A percentile compares a stretch with the other conserved stretches of the same genome.
These are phyloP conservation scores for Fusarium miscanthi DNA, from an alignment of 2,329 filamentous ascomycete species.

Conservation along the genomic window DNA sequence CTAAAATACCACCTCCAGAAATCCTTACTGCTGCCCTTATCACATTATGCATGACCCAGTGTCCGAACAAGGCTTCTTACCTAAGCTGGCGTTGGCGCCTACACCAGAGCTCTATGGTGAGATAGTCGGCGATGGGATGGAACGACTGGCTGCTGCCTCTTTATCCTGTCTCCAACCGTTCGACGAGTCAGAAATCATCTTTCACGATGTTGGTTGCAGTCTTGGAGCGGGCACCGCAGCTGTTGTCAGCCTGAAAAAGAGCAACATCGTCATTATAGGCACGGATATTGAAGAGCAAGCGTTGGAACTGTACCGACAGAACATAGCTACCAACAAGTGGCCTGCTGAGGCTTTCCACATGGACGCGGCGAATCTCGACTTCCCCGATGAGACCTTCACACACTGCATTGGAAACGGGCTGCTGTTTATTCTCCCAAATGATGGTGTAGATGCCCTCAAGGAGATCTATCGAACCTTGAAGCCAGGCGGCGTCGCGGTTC, in stretches of 20 bases:
- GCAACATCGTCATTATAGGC: not conserved
- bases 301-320: not conserved
- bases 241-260: rapidly evolving
- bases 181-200: rapidly evolving
- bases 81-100: conserved; percentile 8
- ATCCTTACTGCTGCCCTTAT: not conserved
- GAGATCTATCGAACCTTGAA: conserved; percentile 4
- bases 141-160: not conserved
- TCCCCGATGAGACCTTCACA: not conserved
- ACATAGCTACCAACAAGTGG: not conserved
- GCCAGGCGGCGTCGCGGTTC: rapidly evolving
- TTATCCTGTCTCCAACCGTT: not conserved
- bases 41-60: conserved; percentile 3
- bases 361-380: not conserved
- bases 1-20: not conserved
- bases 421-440: not conserved
- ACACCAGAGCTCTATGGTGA: conserved; percentile 8
- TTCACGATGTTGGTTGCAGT: conserved; percentile 15
- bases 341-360: not conserved
- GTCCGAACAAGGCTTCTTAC: not conserved
- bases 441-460: not conserved
- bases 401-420: not conserved
- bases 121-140: not conserved
- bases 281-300: not conserved
- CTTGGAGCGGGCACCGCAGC: conserved; percentile 9